Evolutionary conservation across 1,284 basidiomycete species (phyloP), one percentile per base, ranked within the genome.

Genomic region (Sanguinoderma infundibulare): DNA sequence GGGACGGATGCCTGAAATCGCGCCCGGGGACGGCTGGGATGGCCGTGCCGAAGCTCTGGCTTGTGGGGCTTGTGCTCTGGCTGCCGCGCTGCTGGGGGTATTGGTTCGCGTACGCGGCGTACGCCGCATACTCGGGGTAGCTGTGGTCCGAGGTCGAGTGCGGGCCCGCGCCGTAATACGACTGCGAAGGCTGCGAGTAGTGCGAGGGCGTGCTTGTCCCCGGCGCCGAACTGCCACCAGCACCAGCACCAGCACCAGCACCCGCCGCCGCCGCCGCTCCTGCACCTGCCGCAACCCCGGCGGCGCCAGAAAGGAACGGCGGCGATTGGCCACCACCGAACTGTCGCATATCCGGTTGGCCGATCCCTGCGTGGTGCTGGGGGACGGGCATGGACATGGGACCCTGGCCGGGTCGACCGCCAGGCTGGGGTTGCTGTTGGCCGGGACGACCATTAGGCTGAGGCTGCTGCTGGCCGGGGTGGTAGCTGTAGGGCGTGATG

Each of bases 401-500:
- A 4, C 28, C 44, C 2, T 22, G n/a, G 1, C 46, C 46, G n/a
- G 24, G 17, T 30, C 30, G 28, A 5, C 47, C 47, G 12, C 28
- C 47, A 10, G 38, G 38, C 14, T n/a, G n/a, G n/a, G n/a, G n/a
- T n/a, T n/a, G n/a, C n/a, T n/a, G n/a, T n/a, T n/a, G n/a, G 15
- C 34, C 56, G 9, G 5, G 14, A 10, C 28, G 24, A 2, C 35
- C 38, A 10, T 28, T 28, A 15, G 7, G 8, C 38, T 39, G 38
- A 15, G 42, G 3, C 46, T 32, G 46, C 4, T 32, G 34, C 2
- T 58, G 63, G 1, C 49, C n/a, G 36, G 71, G 71, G 10, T 56
- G 62, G 60, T 73, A 75, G 2, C 26, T 55, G 66, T 75, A 79
- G 1, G 78, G 78, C 2, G 74, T 74, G 28, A 79, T 74, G 32